Conservation (phyloP, 768 basidiomycete genomes). For the Psilocybe cubensis region DNA sequence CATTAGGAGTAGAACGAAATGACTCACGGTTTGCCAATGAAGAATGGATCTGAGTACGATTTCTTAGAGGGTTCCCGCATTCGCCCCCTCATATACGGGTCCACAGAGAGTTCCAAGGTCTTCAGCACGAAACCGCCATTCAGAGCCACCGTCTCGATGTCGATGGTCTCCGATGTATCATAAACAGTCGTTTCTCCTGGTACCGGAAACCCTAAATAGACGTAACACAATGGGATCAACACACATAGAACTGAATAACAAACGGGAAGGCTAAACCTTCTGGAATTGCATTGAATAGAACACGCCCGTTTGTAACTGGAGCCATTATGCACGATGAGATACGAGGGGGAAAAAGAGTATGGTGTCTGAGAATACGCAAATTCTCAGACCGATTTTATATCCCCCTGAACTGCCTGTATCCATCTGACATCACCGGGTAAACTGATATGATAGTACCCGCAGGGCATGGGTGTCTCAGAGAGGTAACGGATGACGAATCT, state of each 20-base stretch:
- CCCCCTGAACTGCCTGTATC: neutral
- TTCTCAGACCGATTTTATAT: too few relatives aligned
- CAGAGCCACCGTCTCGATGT: constrained; percentile 47
- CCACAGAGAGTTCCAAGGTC: constrained; percentile 46
- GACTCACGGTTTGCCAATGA: constrained; percentile 39
- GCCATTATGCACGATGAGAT: constrained; percentile 25
- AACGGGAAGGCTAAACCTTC: constrained; percentile 16
- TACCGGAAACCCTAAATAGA: constrained; percentile 38
- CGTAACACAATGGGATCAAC: neutral
- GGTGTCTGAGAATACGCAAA: too few relatives aligned
- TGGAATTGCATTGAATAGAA: constrained; percentile 40
- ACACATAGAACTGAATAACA: neutral
- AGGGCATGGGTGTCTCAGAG: too few relatives aligned
- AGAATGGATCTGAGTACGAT: constrained; percentile 32
- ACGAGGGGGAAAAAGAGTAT: neutral
- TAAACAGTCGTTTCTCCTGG: constrained; percentile 50
- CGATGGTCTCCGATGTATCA: constrained; percentile 50
- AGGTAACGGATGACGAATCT: too few relatives aligned
- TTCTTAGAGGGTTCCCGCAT: constrained; percentile 38
- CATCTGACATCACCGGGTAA: too few relatives aligned
- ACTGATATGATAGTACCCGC: too few relatives aligned
- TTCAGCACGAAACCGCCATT: constrained; percentile 54
- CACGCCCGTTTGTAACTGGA: constrained; percentile 35
- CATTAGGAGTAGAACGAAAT: neutral
- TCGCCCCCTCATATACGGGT: constrained; percentile 42